Conservation (phyloP, 2,329 filamentous ascomycete species). For the Tolypocladium ovalisporum region DNA sequence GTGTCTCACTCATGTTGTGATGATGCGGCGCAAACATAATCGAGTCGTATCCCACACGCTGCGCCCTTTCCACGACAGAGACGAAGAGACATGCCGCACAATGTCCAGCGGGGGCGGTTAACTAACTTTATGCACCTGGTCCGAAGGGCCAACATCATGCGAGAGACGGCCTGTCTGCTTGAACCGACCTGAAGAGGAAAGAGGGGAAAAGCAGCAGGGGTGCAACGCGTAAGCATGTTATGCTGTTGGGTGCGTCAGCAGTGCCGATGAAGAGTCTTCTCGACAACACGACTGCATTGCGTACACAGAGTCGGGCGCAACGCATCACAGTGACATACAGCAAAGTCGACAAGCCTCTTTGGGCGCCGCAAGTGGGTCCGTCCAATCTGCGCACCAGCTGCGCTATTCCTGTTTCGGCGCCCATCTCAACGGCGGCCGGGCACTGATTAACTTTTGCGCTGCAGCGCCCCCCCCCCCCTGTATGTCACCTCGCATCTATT, state of each 20-base stretch:
- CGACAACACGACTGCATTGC: no score
- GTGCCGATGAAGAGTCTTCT: no score
- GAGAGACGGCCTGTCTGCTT: background rate
- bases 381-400: background rate
- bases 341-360: no score
- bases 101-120: no score
- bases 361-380: background rate
- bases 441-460: background rate
- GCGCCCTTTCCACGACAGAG: background rate
- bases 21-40: background rate
- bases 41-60: background rate
- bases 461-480: background rate
- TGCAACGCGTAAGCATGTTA: background rate
- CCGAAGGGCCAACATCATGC: background rate
- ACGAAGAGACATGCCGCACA: no score
- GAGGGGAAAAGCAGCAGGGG: background rate
- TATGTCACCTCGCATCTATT: background rate
- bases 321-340: no score
- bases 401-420: background rate
- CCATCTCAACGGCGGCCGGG: background rate
- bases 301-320: no score
- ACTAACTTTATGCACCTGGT: background rate
- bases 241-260: background rate
- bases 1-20: background rate
- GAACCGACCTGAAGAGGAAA: background rate